Base-by-base conservation (phyloP, 306 rosid genomes). In the Begonia masoniana region DNA sequence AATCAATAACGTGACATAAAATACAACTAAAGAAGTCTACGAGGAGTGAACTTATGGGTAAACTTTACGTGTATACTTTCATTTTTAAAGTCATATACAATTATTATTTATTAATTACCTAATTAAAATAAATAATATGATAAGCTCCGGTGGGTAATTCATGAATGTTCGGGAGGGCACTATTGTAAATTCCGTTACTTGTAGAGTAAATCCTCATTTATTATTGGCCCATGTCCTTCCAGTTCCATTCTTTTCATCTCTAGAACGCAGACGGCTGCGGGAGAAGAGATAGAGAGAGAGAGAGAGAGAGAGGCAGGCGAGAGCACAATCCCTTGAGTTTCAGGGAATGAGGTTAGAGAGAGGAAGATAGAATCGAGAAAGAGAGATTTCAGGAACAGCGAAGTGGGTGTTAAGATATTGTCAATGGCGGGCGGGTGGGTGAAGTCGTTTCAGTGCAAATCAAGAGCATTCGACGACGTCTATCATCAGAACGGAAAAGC, bases 401-500 rank as follows among this genome's bases (percentile, higher is more conserved):
- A 17, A 14, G 13, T 10, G 23, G 15, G 60, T 53, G 13, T 58
- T 46, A 43, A 58, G 9, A 49, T 46, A 56, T 56, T 14, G 57
- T 65, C 51, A 36, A 87, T 89, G 97, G 95, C 97, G 76, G 76
- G 83, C 62, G 81, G 79, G 43, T 89, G 97, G 97, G 71, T 89
- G 14, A 85, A 89, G 60, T 85, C 97, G 55, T 51, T 82, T 69
- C 94, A 85, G 1, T 89, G 97, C 76, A 89, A 85, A 60, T 89
- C 97, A 7, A 85, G 78, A 75, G 96, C 95, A 0, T 80, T 68
- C 52, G 85, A 80, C 41, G 97, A 91, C 67, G 94, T 91, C 9
- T 85, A 83, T 69, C 81, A 74, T 6, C 87, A 82, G 0, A 76
- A 24, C 59, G 56, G 82, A 0, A 84, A 71, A 59, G 53, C 39